A percentile compares a stretch with the other conserved stretches of the same genome.
Evolutionary conservation across 2,329 filamentous ascomycete genomes (phyloP).

Genomic region (Ciborinia camelliae): DNA sequence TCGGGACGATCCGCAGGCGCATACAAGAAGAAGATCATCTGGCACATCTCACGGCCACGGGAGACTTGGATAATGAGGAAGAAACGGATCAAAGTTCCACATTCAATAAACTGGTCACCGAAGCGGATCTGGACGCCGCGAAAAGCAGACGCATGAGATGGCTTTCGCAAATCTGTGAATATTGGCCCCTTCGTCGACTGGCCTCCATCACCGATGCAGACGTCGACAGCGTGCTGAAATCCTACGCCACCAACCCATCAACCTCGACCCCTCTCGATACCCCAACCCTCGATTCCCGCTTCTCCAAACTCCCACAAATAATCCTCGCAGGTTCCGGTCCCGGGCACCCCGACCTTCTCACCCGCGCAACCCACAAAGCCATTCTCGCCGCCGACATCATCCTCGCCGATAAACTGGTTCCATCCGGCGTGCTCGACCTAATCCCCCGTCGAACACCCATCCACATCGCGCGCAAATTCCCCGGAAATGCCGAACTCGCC

Average conservation of each 20-base stretch:
- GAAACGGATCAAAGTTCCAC: slow-evolving; percentile 70
- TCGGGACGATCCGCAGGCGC: slow-evolving; percentile 68
- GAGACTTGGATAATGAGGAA: slow-evolving; percentile 42
- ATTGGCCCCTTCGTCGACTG: slow-evolving; percentile 86
- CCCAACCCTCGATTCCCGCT: slow-evolving; percentile 32
- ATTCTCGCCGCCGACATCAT: slow-evolving; percentile 74
- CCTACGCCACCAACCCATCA: slow-evolving; percentile 51
- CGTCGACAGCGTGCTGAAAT: slow-evolving; percentile 69
- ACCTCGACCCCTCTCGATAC: slow-evolving; percentile 36
- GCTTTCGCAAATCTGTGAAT: slow-evolving; percentile 96
- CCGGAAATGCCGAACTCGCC: slow-evolving; percentile 89
- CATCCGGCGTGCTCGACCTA: slow-evolving; percentile 78
- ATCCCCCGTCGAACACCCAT: slow-evolving; percentile 87
- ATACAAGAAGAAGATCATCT: slow-evolving; percentile 72
- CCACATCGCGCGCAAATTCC: slow-evolving; percentile 94
- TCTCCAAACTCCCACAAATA: slow-evolving; percentile 60
- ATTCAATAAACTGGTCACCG: slow-evolving; percentile 80
- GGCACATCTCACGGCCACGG: slow-evolving; percentile 31
- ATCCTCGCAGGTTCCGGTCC: slow-evolving; percentile 90
- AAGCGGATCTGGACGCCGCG: slow-evolving; percentile 68
- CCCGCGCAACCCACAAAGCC: slow-evolving; percentile 73
- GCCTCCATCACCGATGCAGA: slow-evolving; percentile 77
- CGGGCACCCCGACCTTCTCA: slow-evolving; percentile 88
- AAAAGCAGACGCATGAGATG: slow-evolving; percentile 85
- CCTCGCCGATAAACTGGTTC: slow-evolving; percentile 82